Percentiles rank a stretch among this genome's conserved stretches.
phyloP scores from a whole-genome alignment of 2,329 filamentous ascomycete genomes.

The Colletotrichum cereale region DNA sequence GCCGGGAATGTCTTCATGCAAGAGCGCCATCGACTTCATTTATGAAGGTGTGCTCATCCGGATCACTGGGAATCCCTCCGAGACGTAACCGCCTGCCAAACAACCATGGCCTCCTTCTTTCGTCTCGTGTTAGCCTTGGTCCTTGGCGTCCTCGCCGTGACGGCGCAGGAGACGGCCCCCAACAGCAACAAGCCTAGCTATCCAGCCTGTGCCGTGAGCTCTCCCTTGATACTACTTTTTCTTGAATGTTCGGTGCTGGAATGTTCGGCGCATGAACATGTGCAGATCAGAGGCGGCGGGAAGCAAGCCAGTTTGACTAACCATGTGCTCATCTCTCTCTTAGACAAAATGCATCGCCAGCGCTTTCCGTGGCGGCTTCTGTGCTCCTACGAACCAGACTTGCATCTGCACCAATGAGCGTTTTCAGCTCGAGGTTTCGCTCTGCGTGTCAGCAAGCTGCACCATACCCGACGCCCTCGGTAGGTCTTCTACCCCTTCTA shows the following conservation, averaged over 20 bases:
- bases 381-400: conserved; percentile 41
- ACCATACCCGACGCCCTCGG: conserved; percentile 42
- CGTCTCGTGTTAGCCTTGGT: conserved; percentile 21
- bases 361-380: conserved; percentile 37
- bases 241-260: neutral
- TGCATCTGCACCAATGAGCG: conserved; percentile 43
- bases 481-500: conserved; percentile 3
- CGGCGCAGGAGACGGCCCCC: conserved; percentile 14
- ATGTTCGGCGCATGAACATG: neutral
- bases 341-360: conserved; percentile 36
- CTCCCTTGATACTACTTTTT: neutral
- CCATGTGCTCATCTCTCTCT: neutral
- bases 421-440: conserved; percentile 40
- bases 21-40: conserved; percentile 15
- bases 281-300: too few relatives aligned
- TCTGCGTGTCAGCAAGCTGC: conserved; percentile 43
- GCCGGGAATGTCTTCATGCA: conserved; percentile 11
- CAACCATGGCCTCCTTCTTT: conserved; percentile 27
- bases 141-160: conserved; percentile 25
- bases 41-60: conserved; percentile 29
- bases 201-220: conserved; percentile 40
- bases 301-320: neutral
- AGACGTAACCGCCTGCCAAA: neutral
- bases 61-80: neutral
- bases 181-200: conserved; percentile 28